Percentiles rank a stretch among this genome's conserved stretches.
Conservation (phyloP, 73 alveolate species). For the Symbiodinium natans region DNA sequence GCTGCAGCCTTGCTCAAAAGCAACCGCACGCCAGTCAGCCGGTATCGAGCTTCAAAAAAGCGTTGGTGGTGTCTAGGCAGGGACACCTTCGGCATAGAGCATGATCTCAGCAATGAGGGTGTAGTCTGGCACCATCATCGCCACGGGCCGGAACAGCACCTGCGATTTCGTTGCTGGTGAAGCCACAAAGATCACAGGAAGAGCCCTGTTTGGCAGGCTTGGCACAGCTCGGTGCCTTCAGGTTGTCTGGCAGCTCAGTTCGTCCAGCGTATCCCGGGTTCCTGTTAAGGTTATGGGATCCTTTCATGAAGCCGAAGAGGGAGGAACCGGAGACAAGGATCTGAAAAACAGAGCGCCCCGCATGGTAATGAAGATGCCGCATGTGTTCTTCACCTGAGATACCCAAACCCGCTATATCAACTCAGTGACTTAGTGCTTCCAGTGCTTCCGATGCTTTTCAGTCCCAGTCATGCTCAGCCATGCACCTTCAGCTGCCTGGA, state of each 20-base stretch:
- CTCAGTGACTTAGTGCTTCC: constrained; percentile 8
- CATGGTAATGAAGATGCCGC: constrained; percentile 99
- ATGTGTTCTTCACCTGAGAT: constrained; percentile 96
- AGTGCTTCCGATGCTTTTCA: background rate
- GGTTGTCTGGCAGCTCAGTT: constrained; percentile 99
- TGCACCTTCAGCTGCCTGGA: constrained; percentile 84
- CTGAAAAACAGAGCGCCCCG: background rate
- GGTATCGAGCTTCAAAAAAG: background rate
- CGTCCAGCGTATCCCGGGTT: constrained; percentile 99
- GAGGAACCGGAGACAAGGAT: too few relatives aligned
- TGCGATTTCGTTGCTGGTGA: too few relatives aligned
- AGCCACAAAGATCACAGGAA: background rate
- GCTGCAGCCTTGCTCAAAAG: background rate
- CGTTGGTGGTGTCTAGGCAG: background rate
- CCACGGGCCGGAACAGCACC: constrained; percentile 99
- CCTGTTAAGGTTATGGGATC: constrained; percentile 96
- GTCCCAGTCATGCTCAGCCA: background rate
- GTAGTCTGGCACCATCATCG: constrained; percentile 99
- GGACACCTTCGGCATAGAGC: constrained; percentile 98
- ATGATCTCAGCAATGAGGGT: constrained; percentile 99
- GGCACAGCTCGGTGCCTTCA: constrained; percentile 94
- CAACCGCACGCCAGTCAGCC: background rate
- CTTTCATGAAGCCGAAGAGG: too few relatives aligned
- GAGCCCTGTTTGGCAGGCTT: background rate
- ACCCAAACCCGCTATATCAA: background rate